Evolutionary conservation across 192 early-diverging fungal species (phyloP).

Genomic region (Podila epigama): DNA sequence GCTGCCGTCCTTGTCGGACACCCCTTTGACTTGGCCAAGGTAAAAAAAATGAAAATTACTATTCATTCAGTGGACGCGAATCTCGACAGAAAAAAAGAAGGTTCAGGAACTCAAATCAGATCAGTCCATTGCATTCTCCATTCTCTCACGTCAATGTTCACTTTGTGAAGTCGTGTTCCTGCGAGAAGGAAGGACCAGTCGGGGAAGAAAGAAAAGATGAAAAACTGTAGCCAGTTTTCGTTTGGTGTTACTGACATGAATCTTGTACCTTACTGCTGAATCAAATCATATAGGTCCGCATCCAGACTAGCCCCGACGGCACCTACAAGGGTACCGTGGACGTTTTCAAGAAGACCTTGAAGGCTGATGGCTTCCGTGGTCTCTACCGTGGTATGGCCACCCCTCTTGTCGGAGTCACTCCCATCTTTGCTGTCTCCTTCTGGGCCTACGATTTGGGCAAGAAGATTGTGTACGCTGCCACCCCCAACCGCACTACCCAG

Average conservation of each 20-base stretch:
- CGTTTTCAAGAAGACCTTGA: conserved; percentile 90
- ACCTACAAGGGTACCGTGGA: conserved; percentile 88
- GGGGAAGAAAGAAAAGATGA: no score
- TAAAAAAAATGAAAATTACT: conserved; percentile 18
- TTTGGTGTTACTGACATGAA: no score
- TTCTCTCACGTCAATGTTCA: no score
- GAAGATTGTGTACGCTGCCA: conserved; percentile 67
- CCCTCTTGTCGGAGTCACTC: conserved; percentile 92
- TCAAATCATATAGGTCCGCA: conserved; percentile 68
- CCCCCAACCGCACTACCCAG: conserved; percentile 60
- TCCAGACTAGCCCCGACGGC: conserved; percentile 87
- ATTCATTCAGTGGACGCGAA: neutral
- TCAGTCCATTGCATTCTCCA: no score
- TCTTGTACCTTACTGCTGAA: no score
- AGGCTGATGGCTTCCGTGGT: conserved; percentile 88
- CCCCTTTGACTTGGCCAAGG: conserved; percentile 90
- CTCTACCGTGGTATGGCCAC: conserved; percentile 97
- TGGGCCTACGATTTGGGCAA: conserved; percentile 89
- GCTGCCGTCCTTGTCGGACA: conserved; percentile 59
- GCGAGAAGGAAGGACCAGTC: no score
- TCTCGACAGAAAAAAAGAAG: no score
- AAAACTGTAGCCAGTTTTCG: no score
- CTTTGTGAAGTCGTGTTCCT: no score
- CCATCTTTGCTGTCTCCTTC: conserved; percentile 95
- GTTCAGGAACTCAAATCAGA: neutral